phyloP scores from a whole-genome alignment of 345 rosid genomes.

The Isatis tinctoria region DNA sequence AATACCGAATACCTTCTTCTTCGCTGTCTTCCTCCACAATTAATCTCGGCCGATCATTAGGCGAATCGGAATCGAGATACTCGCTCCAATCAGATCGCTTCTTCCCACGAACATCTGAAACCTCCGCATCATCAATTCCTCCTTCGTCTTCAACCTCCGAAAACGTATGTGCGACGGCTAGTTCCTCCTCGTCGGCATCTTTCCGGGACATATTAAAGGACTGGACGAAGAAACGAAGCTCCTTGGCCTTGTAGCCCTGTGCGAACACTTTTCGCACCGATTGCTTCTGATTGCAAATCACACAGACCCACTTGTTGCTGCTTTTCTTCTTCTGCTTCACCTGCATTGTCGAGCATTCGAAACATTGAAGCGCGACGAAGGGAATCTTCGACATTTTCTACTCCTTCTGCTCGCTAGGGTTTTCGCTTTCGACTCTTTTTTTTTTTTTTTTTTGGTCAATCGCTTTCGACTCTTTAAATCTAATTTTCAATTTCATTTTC shows the following conservation, averaged over 20 bases:
- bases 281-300: slow-evolving; percentile 79
- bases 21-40: slow-evolving; percentile 23
- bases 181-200: slow-evolving; percentile 26
- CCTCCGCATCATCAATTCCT: background rate
- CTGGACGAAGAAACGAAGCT: slow-evolving; percentile 71
- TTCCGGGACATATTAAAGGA: slow-evolving; percentile 75
- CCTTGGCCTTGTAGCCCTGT: slow-evolving; percentile 60
- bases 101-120: slow-evolving; percentile 26
- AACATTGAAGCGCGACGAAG: slow-evolving; percentile 77
- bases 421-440: background rate
- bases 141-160: background rate
- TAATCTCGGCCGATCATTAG: slow-evolving; percentile 7
- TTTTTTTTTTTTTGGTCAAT: no score
- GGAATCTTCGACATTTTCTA: slow-evolving; percentile 30
- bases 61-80: slow-evolving; percentile 47
- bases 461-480: background rate
- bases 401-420: slow-evolving; percentile 13
- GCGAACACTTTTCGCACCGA: slow-evolving; percentile 65
- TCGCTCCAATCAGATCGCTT: slow-evolving; percentile 59
- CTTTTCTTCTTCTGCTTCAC: slow-evolving; percentile 86
- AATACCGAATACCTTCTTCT: slow-evolving; percentile 18
- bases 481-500: background rate
- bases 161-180: background rate
- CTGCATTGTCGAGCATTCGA: slow-evolving; percentile 92
- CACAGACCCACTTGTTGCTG: slow-evolving; percentile 80